Percentiles rank a stretch among this genome's conserved stretches.
These are phyloP conservation scores for Diaporthe vexans DNA, from an alignment of 2,329 filamentous ascomycete species.

Conservation along the genomic window DNA sequence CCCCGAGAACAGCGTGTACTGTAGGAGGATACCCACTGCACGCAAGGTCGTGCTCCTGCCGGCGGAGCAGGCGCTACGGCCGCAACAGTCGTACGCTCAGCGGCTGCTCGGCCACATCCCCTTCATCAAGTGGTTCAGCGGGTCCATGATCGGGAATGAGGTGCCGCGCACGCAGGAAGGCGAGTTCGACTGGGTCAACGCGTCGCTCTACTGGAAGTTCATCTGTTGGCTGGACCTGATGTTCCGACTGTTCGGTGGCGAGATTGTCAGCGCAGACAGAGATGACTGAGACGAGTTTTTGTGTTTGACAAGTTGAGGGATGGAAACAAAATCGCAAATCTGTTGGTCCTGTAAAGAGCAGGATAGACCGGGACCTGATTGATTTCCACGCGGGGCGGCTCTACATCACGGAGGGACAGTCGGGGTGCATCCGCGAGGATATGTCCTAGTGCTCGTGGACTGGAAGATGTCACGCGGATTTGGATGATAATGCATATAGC, in stretches of 20 bases:
- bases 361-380: neutral
- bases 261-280: conserved; percentile 70
- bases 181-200: conserved; percentile 81
- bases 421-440: neutral
- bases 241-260: conserved; percentile 71
- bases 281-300: conserved; percentile 61
- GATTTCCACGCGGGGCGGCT: neutral
- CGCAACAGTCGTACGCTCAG: conserved; percentile 75
- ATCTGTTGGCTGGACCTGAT: conserved; percentile 74
- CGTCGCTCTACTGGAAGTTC: conserved; percentile 77
- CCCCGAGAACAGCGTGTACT: conserved; percentile 60
- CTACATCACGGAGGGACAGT: neutral
- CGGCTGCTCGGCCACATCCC: conserved; percentile 76
- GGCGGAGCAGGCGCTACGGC: conserved; percentile 78
- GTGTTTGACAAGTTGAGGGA: neutral
- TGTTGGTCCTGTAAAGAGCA: neutral
- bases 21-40: conserved; percentile 76
- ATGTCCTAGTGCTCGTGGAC: neutral
- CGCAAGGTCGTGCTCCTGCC: conserved; percentile 75
- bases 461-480: conserved; percentile 1
- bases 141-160: conserved; percentile 80
- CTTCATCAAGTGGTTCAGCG: conserved; percentile 79
- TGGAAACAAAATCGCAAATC: neutral
- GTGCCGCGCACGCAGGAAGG: conserved; percentile 81
- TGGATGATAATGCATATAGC: conserved; percentile 36